Base-by-base conservation (phyloP, 768 basidiomycete species). In the Tricholoma hemisulphureum region DNA sequence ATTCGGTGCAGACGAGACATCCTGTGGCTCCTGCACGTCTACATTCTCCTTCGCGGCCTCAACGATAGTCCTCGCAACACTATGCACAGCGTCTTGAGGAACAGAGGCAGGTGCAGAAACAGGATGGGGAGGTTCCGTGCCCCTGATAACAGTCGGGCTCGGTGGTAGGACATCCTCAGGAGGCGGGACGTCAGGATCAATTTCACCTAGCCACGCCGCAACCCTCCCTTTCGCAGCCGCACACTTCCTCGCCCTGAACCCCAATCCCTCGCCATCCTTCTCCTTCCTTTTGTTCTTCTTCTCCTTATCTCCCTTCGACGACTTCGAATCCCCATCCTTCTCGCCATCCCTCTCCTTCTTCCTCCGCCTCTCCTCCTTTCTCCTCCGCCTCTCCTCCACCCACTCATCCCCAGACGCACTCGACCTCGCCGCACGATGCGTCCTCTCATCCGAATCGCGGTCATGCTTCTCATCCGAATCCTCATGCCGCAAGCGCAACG, bases 131-230 rank as follows among this genome's bases (percentile, higher is more conserved):
- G 11, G 14, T 10, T 56, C 48, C 23, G 8, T 52, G 20, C 35
- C 51, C 7, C 53, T 56, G 7, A 43, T 8, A 6, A 60, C 49
- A 21, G 52, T 58, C 34, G 76, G 73, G 57, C 74, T 78, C 1
- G 79, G 75, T 29, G 78, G 73, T 37, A 76, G 72, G 23, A 74
- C 68, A 31, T 86, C 80, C 55, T 79, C 71, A 51, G 80, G 80
- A 6, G 82, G 83, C 2, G 84, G 83, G 4, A 73, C 75, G 39
- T 80, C 81, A 4, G 81, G 76, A 52, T 86, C 86, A 49, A 91
- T 83, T 8, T 73, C 78, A 26, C 86, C 89, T 58, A 93, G 63
- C 90, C 90, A 93, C 7, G 86, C 88, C 8, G 89, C 79, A n/a
- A 93, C 85, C 21, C 88, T 75, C 6, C 89, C 88, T 58, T 88